Base-by-base conservation (phyloP, 2,329 filamentous ascomycete genomes). In the Mycosphaerella sp. region DNA sequence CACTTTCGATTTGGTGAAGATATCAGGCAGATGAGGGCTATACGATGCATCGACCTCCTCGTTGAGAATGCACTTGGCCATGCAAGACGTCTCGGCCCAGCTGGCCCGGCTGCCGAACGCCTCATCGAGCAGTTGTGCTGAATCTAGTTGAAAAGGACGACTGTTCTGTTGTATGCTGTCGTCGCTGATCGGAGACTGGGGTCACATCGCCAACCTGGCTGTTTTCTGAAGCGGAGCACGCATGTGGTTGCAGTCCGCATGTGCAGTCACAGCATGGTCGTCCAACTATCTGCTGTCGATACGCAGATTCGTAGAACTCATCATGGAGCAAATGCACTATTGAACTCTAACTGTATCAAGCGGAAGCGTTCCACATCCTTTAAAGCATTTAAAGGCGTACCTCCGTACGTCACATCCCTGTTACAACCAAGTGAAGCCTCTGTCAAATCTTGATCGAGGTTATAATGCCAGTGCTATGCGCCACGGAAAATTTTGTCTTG, bases 31-130 rank as follows among this genome's bases (percentile, higher is more conserved):
- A 38, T 38, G 34, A 38, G 34, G 34, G 34, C 10, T 7, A 29
- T 7, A 29, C 26, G 6, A 6, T 29, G 26, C 6, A 7, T 21
- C 40, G 12, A 42, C 5, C 39, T 34, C 32, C 29, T 39, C 44
- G 39, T 34, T 39, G 34, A 17, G 12, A 21, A 7, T 43, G 41
- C 41, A 51, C 0, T 14, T 50, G 42, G 39, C 41, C 29, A 51
- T n/a, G 9, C 11, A 4, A 21, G 10, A 26, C n/a, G 14, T 26
- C 54, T 43, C 48, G 26, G 45, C 34, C 36, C 32, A 17, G 39
- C 50, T 46, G 49, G 54, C 36, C 54, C 26, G 26, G 26, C 49
- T 56, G 54, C 54, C 53, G 54, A 50, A 56, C 36, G 48, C 41
- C 10, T 21, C 11, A 31, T 45, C 41, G 21, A 21, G 2, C 21